Conservation (phyloP, 2,329 filamentous ascomycete species). For the Alternaria sp. region DNA sequence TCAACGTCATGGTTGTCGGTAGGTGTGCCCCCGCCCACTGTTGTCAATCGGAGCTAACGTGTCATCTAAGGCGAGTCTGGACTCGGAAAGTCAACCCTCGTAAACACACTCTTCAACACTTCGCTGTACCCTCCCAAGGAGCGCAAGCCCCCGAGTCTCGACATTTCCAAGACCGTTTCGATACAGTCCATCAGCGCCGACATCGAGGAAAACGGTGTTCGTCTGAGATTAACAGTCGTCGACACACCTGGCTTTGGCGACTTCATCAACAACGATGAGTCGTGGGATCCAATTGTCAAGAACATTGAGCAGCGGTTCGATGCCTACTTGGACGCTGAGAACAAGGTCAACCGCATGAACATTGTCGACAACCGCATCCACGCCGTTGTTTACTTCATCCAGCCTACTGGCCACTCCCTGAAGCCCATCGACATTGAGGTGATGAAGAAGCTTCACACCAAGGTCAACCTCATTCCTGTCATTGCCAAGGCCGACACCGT, state of each 20-base stretch:
- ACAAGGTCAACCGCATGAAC: slow-evolving; percentile 99
- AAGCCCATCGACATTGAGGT: slow-evolving; percentile 99
- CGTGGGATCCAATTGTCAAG: slow-evolving; percentile 98
- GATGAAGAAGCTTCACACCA: slow-evolving; percentile 99
- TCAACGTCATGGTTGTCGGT: slow-evolving; percentile 99
- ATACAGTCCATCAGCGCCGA: slow-evolving; percentile 64
- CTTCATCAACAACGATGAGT: slow-evolving; percentile 99
- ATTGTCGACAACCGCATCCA: slow-evolving; percentile 99
- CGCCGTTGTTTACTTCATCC: slow-evolving; percentile 99
- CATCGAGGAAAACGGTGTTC: slow-evolving; percentile 98
- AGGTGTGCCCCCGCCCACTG: slow-evolving; percentile 56
- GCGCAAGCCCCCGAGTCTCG: slow-evolving; percentile 94
- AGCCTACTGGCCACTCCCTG: slow-evolving; percentile 96
- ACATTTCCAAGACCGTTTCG: slow-evolving; percentile 84
- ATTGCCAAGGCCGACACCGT: slow-evolving; percentile 98
- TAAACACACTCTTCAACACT: slow-evolving; percentile 99
- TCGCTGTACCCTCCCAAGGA: slow-evolving; percentile 98
- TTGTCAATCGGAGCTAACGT: slow-evolving; percentile 24
- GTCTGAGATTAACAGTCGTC: slow-evolving; percentile 93
- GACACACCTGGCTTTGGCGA: slow-evolving; percentile 98
- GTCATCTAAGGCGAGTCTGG: slow-evolving; percentile 85
- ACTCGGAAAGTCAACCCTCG: slow-evolving; percentile 96
- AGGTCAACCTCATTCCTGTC: slow-evolving; percentile 99
- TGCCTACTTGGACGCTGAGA: slow-evolving; percentile 97
- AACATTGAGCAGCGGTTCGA: slow-evolving; percentile 99